These are phyloP conservation scores for Melastoma candidum DNA, from an alignment of 441 rosid genomes.

Conservation along the genomic window DNA sequence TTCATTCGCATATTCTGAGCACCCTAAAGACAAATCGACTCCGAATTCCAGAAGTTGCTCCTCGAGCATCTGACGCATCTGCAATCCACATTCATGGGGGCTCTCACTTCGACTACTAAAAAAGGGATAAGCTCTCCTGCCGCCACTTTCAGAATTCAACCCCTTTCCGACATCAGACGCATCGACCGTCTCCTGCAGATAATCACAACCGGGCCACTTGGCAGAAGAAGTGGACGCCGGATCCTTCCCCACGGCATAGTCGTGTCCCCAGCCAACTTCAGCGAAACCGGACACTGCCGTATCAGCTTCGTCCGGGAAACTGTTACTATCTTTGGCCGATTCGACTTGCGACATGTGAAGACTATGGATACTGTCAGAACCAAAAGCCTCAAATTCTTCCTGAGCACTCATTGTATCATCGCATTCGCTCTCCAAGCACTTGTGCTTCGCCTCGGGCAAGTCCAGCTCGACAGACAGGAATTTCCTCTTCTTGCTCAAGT, in stretches of 20 bases:
- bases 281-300: conserved; percentile 12
- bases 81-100: not conserved
- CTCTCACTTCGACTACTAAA: not conserved
- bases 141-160: too few relatives aligned
- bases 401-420: too few relatives aligned
- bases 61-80: conserved; percentile 8
- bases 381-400: too few relatives aligned
- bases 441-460: too few relatives aligned
- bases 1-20: conserved; percentile 3
- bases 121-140: not conserved
- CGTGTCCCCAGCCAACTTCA: conserved; percentile 19
- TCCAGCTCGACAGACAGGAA: too few relatives aligned
- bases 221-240: conserved; percentile 19
- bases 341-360: conserved; percentile 25
- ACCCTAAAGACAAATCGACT: not conserved
- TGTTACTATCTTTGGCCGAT: conserved; percentile 41
- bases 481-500: too few relatives aligned
- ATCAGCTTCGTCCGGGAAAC: conserved; percentile 29
- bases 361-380: conserved; percentile 7
- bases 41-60: conserved; percentile 18
- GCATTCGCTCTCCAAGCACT: too few relatives aligned
- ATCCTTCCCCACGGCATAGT: conserved; percentile 8
- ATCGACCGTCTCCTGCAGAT: too few relatives aligned
- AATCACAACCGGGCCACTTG: too few relatives aligned
- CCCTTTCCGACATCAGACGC: too few relatives aligned